A percentile compares a stretch with the other conserved stretches of the same genome.
Evolutionary conservation across 2,329 filamentous ascomycete species (phyloP).

Genomic region (Colletotrichum sp.): DNA sequence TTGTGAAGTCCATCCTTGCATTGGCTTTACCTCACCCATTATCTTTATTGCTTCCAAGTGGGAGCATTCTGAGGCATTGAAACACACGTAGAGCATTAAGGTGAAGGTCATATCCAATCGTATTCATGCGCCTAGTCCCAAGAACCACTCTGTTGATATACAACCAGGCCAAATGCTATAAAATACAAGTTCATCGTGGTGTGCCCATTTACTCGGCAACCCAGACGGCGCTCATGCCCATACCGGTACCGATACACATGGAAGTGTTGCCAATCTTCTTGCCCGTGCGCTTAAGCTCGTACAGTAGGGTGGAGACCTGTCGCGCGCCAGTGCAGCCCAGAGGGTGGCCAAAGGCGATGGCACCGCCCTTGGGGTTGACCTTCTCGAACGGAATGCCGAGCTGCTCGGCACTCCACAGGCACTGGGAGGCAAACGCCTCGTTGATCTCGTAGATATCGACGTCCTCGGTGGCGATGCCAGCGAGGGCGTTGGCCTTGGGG

Average conservation of each 20-base stretch:
- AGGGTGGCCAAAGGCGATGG: constrained; percentile 95
- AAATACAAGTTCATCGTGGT: constrained; percentile 1
- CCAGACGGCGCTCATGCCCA: constrained; percentile 98
- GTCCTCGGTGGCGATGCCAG: constrained; percentile 84
- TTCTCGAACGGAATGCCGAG: constrained; percentile 82
- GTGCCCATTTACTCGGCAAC: constrained; percentile 76
- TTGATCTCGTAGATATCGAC: constrained; percentile 99
- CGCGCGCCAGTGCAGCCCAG: constrained; percentile 92
- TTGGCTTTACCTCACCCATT: background rate
- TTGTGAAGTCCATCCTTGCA: background rate
- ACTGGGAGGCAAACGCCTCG: constrained; percentile 96
- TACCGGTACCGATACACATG: constrained; percentile 97
- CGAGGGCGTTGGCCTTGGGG: constrained; percentile 86
- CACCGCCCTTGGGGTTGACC: constrained; percentile 96
- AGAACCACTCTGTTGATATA: constrained; percentile 11
- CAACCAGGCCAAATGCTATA: constrained; percentile 10
- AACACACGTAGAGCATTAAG: background rate
- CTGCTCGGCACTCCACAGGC: constrained; percentile 90
- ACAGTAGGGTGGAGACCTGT: constrained; percentile 90
- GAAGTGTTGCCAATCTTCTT: constrained; percentile 89
- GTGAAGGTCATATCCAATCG: background rate
- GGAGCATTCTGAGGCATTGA: background rate
- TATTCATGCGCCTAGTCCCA: constrained; percentile 12
- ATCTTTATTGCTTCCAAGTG: background rate
- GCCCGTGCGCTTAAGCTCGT: constrained; percentile 83